Evolutionary conservation across 768 basidiomycete genomes (phyloP), one percentile per base, ranked within the genome.

Genomic region (Dentipellis sp.): DNA sequence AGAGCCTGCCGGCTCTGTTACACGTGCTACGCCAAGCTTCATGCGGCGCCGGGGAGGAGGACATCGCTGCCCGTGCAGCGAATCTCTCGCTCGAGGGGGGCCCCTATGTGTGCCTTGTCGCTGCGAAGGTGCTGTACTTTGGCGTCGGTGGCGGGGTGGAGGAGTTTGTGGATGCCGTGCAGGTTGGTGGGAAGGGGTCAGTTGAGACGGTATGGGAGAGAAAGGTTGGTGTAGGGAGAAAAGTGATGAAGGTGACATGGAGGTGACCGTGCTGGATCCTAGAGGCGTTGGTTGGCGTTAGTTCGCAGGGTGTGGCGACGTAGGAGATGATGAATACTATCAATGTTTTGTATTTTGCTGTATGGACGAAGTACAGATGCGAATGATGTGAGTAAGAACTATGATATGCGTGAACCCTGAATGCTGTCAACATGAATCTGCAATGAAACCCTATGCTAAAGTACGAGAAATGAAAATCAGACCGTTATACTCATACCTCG

Each of bases 91-190:
- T 53, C 48, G 14, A 38, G 58, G 14, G 69, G 67, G 59, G 3
- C 19, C 29, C 3, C 3, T 42, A 42, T 42, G 47, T 75, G 6
- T 91, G 86, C 62, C 79, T 97, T 9, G 86, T 97, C 2, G 94
- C 93, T 2, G 91, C 89, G 1, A 98, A 97, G 68, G 78, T 92
- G 12, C 69, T 97, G 17, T 97, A 97, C 67, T 97, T 98, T 67
- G 95, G 95, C 7, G 92, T 97, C 4, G 94, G 94, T 1, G 94
- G 95, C 0, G 91, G 94, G 7, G 72, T 94, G 23, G 69, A 78
- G 11, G 88, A 85, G 58, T 95, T 95, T 62, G 67, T 81, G n/a
- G 65, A 70, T 23, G 76, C 74, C 6, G 78, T 92, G 2, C 70
- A 78, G 58, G 68, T 65, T 1, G 21, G 55, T 65, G 66, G 1